Base-by-base conservation (phyloP, 768 basidiomycete species). In the Sarcodon sp. region DNA sequence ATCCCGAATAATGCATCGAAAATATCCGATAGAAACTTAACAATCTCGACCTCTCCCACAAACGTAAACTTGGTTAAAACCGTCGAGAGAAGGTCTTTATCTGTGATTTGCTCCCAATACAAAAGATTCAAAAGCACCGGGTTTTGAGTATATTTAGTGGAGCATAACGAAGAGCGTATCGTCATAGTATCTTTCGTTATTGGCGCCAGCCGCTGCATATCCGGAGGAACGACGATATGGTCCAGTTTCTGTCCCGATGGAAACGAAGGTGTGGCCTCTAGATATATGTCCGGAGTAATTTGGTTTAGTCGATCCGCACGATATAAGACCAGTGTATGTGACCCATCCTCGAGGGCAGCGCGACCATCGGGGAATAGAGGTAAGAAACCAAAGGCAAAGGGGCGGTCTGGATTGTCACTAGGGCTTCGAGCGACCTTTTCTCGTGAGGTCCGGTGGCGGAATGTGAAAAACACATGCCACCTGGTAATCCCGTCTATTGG, bases 381-480 rank as follows among this genome's bases (percentile, higher is more conserved):
- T 41, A 94, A 79, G 61, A 85, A 96, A 2, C 84, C 90, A 57
- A 94, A 96, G 1, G 91, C 94, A 55, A 93, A 97, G 0, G 90
- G 85, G 31, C 76, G 73, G 41, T 93, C 91, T 3, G 66, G 59
- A 3, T 57, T 58, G 31, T 78, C 80, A 4, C 56, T 47, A 38
- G 59, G 55, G 33, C 56, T 47, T 43, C 64, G 63, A 35, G 66
- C 71, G 12, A 63, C 61, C 39, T 75, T 74, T 44, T 77, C 73
- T 43, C 69, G 64, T 10, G 71, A 73, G 39, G 66, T 67, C 35
- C 83, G 82, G 59, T 89, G 83, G 36, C 87, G 79, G 65, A 97
- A 93, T 0, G 89, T 89, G 67, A 98, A 87, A 72, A 94, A 97
- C 11, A 98, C 66, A 59, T 97, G 94, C 79, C 87, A 92, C 37